Conservation (phyloP, 148 eudicot genomes). For the Linanthus parryae region DNA sequence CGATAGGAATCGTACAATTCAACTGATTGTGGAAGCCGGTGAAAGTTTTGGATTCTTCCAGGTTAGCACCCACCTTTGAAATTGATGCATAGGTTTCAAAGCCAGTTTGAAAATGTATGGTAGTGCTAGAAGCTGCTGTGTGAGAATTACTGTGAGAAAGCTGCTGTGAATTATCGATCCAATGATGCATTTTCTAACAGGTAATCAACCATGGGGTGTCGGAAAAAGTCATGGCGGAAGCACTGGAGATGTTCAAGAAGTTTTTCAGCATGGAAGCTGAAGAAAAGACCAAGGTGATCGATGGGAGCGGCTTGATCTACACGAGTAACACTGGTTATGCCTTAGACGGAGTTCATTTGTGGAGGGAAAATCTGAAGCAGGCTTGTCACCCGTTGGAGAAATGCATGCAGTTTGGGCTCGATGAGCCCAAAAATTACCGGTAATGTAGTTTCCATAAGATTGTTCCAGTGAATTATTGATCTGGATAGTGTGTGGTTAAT, state of each 20-base stretch:
- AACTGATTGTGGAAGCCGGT: constrained; percentile 1
- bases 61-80: background rate
- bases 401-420: too few species aligned
- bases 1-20: background rate
- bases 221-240: constrained; percentile 22
- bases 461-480: too few species aligned
- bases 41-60: constrained; percentile 6
- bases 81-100: too few species aligned
- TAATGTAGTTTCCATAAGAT: too few species aligned
- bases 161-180: background rate
- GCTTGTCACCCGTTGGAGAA: constrained; percentile 8
- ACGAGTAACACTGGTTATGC: constrained; percentile 31
- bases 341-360: constrained; percentile 21
- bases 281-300: constrained; percentile 13
- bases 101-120: too few species aligned
- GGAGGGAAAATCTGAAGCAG: constrained; percentile 30
- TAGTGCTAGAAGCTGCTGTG: too few species aligned
- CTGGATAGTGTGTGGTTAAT: too few species aligned
- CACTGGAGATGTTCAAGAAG: constrained; percentile 34
- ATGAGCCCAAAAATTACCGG: too few species aligned
- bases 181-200: constrained; percentile 13
- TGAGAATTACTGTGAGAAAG: background rate
- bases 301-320: constrained; percentile 24
- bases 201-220: constrained; percentile 61
- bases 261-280: constrained; percentile 41